A percentile compares a stretch with the other conserved stretches of the same genome.
phyloP scores from a whole-genome alignment of 495 filamentous ascomycete species.

The Chaetomium cochliodes region DNA sequence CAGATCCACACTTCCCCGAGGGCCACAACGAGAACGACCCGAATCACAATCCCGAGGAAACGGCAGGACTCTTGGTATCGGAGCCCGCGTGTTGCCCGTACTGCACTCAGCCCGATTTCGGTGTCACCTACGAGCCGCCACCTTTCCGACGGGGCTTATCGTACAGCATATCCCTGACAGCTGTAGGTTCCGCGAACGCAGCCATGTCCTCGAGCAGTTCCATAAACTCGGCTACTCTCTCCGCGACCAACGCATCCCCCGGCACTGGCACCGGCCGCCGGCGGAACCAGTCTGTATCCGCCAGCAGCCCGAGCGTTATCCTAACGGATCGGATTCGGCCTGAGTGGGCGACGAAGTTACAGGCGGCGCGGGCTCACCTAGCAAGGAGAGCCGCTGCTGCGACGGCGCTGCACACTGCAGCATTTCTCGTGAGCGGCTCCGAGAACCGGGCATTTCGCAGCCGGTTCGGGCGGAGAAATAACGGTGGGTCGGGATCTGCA shows the following conservation, averaged over 20 bases:
- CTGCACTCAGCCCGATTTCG: slow-evolving; percentile 92
- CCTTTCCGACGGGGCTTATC: slow-evolving; percentile 81
- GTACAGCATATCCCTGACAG: slow-evolving; percentile 55
- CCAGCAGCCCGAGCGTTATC: slow-evolving; percentile 75
- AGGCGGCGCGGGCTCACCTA: slow-evolving; percentile 77
- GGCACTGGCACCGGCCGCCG: slow-evolving; percentile 42
- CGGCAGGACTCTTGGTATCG: slow-evolving; percentile 70
- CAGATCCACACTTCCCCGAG: slow-evolving; percentile 93
- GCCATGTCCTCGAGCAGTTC: slow-evolving; percentile 67
- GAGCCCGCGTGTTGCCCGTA: slow-evolving; percentile 94
- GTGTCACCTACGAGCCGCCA: slow-evolving; percentile 85
- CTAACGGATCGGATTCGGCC: slow-evolving; percentile 89
- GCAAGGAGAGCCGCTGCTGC: slow-evolving; percentile 87
- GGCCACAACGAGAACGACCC: slow-evolving; percentile 59
- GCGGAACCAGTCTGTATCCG: slow-evolving; percentile 79
- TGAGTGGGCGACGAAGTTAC: slow-evolving; percentile 89
- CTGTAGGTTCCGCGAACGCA: slow-evolving; percentile 52
- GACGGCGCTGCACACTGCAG: slow-evolving; percentile 91
- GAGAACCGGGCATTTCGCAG: slow-evolving; percentile 48
- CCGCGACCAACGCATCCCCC: slow-evolving; percentile 39
- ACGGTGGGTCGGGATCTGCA: slow-evolving; percentile 38
- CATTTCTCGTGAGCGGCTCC: slow-evolving; percentile 77
- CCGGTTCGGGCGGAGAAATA: slow-evolving; percentile 52
- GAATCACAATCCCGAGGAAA: slow-evolving; percentile 49
- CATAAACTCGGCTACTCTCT: slow-evolving; percentile 45